Evolutionary conservation across 2,329 filamentous ascomycete genomes (phyloP).

Genomic region (Microdochium paspali): DNA sequence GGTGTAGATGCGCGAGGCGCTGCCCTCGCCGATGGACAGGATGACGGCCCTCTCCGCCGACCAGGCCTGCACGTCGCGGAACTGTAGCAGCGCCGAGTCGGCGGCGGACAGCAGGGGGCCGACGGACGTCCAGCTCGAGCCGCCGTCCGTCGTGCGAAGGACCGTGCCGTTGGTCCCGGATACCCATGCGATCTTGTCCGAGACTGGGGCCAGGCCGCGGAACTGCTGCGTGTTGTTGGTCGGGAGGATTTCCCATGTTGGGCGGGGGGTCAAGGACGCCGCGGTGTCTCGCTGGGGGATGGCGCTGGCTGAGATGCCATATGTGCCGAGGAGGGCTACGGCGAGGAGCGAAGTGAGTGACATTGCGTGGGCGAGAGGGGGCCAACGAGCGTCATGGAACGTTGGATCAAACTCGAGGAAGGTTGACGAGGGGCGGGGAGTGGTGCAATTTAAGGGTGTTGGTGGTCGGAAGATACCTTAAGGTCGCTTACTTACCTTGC

Average conservation of each 20-base stretch:
- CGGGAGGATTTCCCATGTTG: conserved; percentile 13
- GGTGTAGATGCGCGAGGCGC: conserved; percentile 20
- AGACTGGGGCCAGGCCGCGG: conserved; percentile 20
- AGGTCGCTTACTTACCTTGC: background rate
- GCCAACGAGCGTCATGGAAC: background rate
- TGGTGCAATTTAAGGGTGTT: background rate
- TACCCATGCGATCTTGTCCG: conserved; percentile 19
- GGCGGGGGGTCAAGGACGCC: background rate
- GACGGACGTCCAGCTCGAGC: conserved; percentile 18
- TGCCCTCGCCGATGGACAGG: conserved; percentile 23
- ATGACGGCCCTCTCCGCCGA: conserved; percentile 28
- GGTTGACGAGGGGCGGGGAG: background rate
- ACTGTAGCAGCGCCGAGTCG: conserved; percentile 16
- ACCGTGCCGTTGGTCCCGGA: conserved; percentile 20
- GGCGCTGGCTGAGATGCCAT: background rate
- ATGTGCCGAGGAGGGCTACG: background rate
- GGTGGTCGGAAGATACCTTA: background rate
- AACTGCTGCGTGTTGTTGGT: conserved; percentile 17
- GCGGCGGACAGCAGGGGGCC: conserved; percentile 13
- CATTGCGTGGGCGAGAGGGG: background rate
- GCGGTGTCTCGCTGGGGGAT: background rate
- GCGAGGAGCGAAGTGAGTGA: background rate
- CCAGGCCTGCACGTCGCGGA: conserved; percentile 27
- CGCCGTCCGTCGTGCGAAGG: conserved; percentile 17
- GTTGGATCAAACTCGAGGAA: background rate